Evolutionary conservation across 495 filamentous ascomycete species (phyloP).

Genomic region (Jackrogersella minutella): DNA sequence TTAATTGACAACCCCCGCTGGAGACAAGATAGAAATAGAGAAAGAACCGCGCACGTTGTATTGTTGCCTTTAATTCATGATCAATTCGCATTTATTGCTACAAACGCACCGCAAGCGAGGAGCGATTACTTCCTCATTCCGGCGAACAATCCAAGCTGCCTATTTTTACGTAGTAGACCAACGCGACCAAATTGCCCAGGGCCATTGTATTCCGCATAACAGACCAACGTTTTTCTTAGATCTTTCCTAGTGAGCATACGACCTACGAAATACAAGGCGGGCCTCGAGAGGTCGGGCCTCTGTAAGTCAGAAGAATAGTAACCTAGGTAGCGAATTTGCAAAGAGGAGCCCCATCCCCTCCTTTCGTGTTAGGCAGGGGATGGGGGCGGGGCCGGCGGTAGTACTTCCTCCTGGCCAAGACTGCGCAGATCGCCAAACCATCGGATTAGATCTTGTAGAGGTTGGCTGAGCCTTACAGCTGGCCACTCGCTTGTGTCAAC

Average conservation of each 20-base stretch:
- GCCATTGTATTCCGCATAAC: constrained; percentile 1
- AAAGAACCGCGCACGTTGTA: background rate
- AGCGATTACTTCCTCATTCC: constrained; percentile 22
- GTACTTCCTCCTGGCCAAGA: background rate
- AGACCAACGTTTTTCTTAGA: background rate
- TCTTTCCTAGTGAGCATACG: background rate
- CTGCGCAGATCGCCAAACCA: constrained; percentile 20
- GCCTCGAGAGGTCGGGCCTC: background rate
- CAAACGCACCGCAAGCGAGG: constrained; percentile 38
- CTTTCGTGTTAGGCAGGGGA: background rate
- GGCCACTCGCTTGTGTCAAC: constrained; percentile 32
- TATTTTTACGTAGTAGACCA: constrained; percentile 27
- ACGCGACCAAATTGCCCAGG: constrained; percentile 11
- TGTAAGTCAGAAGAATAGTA: background rate
- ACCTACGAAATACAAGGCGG: background rate
- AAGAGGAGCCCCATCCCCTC: background rate
- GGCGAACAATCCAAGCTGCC: constrained; percentile 12
- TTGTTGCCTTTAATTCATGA: background rate
- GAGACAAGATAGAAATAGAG: no score
- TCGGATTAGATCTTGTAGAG: constrained; percentile 13
- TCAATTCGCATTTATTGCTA: constrained; percentile 46
- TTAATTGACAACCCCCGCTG: no score
- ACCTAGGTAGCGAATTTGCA: background rate
- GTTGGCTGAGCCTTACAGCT: constrained; percentile 8
- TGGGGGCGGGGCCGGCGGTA: background rate